Evolutionary conservation across 1,284 basidiomycete species (phyloP), one percentile per base, ranked within the genome.

Genomic region (Apiotrichum siamense): DNA sequence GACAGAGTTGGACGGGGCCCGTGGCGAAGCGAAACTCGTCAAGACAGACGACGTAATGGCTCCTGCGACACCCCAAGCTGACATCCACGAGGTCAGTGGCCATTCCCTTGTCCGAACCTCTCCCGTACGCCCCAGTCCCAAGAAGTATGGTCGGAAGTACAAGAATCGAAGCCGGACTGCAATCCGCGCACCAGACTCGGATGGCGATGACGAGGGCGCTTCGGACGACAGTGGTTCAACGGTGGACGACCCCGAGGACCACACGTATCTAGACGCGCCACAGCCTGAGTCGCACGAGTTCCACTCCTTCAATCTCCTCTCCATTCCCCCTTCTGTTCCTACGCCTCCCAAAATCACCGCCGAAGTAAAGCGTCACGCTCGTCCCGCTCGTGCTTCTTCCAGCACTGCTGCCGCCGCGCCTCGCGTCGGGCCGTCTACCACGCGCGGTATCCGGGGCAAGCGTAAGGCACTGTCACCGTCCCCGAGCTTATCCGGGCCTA

Each of bases 241-340:
- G 3, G 44, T 54, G 2, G 50, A 55, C 13, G 64, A 63, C 25
- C 44, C 54, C 11, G 52, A 60, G 11, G 64, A 65, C 43, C 32
- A 52, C 24, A 59, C 64, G 3, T 57, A 54, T 27, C 18, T 11
- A 6, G 27, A 43, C 7, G 27, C 26, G 20, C 41, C 26, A 18
- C 26, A n/a, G 11, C 27, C 26, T 2, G 27, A 43, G 29, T 20
- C 24, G 4, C n/a, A 20, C n/a, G 6, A 7, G n/a, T 41, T 23
- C 5, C 17, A 9, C 4, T 5, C 17, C 12, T 10, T 15, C 24
- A 11, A n/a, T 21, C 9, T 23, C 27, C 25, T 17, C 9, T n/a
- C 29, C 1, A n/a, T 12, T 13, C 41, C 18, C 12, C 26, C 26
- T 2, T 26, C 29, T 4, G 12, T 25, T 3, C 25, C 17, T n/a